Conservation (phyloP, 352 stramenopile genomes). For the Blastocystis sp. region DNA sequence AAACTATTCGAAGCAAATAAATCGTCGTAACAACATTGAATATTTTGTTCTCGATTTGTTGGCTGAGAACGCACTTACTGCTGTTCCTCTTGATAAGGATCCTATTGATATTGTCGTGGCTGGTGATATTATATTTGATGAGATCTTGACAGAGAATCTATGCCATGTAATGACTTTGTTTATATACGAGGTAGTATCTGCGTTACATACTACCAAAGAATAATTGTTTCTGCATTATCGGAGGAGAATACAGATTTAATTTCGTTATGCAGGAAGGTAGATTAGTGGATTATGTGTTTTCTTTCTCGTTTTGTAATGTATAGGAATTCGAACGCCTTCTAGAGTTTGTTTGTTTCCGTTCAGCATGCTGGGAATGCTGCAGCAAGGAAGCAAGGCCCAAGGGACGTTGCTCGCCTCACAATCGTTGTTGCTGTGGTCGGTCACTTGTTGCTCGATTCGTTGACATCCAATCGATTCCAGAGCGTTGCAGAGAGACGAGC, state of each 20-base stretch:
- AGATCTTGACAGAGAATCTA: constrained; percentile 26
- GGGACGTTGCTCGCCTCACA: not conserved
- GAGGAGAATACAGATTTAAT: constrained; percentile 23
- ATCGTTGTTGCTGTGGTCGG: not conserved
- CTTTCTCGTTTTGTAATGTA: not conserved
- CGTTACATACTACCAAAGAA: not conserved
- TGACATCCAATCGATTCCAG: not conserved
- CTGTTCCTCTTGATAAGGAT: not conserved
- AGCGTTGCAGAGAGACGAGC: not conserved
- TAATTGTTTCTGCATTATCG: not conserved
- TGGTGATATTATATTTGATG: constrained; percentile 46
- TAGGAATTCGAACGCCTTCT: constrained; percentile 24
- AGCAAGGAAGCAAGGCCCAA: not conserved
- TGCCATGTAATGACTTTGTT: not conserved
- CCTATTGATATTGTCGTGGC: constrained; percentile 19
- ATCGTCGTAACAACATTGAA: not conserved
- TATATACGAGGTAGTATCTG: not conserved
- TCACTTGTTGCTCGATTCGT: not conserved
- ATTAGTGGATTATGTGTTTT: constrained; percentile 3
- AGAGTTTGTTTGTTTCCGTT: constrained; percentile 34
- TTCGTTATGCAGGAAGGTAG: not conserved
- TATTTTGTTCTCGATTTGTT: not conserved
- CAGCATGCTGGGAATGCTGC: not conserved
- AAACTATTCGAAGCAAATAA: not conserved
- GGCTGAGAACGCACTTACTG: not conserved